Evolutionary conservation across 306 rosid species (phyloP).

Genomic region (Vigna nakashimae): DNA sequence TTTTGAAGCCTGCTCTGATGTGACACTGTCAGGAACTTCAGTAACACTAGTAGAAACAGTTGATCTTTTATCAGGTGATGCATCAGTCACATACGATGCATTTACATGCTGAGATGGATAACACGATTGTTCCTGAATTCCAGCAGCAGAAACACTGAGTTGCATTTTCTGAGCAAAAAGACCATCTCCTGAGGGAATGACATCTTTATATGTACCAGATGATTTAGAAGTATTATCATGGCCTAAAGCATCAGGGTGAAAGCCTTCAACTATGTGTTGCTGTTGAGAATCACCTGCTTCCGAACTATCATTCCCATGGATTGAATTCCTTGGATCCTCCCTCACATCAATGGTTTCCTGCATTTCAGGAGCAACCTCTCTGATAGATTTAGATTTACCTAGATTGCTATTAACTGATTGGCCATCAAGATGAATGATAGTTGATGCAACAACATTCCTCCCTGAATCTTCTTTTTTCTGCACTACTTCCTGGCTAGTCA

Average conservation of each 20-base stretch:
- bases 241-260: conserved; percentile 47
- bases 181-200: conserved; percentile 40
- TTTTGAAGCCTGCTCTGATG: conserved; percentile 55
- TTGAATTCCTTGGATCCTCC: conserved; percentile 43
- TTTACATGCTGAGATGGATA: conserved; percentile 49
- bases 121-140: conserved; percentile 52
- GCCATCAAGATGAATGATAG: conserved; percentile 36
- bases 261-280: conserved; percentile 47
- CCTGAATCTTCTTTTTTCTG: conserved; percentile 52
- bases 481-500: conserved; percentile 50
- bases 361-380: conserved; percentile 48
- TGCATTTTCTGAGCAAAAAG: conserved; percentile 50
- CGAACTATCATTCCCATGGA: conserved; percentile 46
- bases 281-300: conserved; percentile 47
- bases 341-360: conserved; percentile 44
- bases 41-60: conserved; percentile 44
- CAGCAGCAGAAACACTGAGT: conserved; percentile 45
- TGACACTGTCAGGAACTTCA: conserved; percentile 50
- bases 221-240: conserved; percentile 48
- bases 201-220: conserved; percentile 49
- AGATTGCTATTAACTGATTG: conserved; percentile 46
- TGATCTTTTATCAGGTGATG: conserved; percentile 53
- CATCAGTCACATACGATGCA: conserved; percentile 45
- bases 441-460: conserved; percentile 41
- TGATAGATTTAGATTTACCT: conserved; percentile 48